A percentile compares a stretch with the other conserved stretches of the same genome.
phyloP scores from a whole-genome alignment of 768 basidiomycete genomes.

The Auricularia heimuer region DNA sequence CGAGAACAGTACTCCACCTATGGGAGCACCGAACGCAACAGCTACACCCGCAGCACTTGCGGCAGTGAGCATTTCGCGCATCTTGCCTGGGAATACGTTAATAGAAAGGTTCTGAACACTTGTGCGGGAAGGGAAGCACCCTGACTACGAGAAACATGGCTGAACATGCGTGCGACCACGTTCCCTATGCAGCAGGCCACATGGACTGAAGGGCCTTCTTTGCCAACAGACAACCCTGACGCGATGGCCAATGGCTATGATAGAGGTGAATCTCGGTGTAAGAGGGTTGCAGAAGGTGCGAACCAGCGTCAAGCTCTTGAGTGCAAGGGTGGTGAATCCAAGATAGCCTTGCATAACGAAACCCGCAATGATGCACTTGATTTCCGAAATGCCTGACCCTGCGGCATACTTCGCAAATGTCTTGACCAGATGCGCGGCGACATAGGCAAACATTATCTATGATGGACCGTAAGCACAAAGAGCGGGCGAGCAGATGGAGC shows the following conservation, averaged over 20 bases:
- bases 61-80: constrained; percentile 85
- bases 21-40: constrained; percentile 96
- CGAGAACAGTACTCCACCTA: constrained; percentile 94
- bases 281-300: neutral
- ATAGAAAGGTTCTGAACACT: constrained; percentile 46
- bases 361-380: constrained; percentile 94
- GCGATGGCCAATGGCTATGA: constrained; percentile 89
- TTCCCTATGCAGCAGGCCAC: constrained; percentile 91
- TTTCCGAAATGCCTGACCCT: constrained; percentile 96
- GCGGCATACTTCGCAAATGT: constrained; percentile 91
- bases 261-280: neutral
- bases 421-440: constrained; percentile 81
- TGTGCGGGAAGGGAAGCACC: constrained; percentile 37
- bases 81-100: constrained; percentile 26
- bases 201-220: constrained; percentile 97
- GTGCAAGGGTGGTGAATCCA: constrained; percentile 78
- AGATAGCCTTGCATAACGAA: constrained; percentile 97
- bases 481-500: constrained; percentile 20
- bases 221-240: constrained; percentile 92
- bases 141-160: constrained; percentile 77
- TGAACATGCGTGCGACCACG: constrained; percentile 78
- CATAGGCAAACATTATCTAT: constrained; percentile 73
- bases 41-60: constrained; percentile 97
- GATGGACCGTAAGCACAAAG: constrained; percentile 2
- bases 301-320: constrained; percentile 92